Conservation (phyloP, 2,329 filamentous ascomycete species). For the Scorias spongiosa region DNA sequence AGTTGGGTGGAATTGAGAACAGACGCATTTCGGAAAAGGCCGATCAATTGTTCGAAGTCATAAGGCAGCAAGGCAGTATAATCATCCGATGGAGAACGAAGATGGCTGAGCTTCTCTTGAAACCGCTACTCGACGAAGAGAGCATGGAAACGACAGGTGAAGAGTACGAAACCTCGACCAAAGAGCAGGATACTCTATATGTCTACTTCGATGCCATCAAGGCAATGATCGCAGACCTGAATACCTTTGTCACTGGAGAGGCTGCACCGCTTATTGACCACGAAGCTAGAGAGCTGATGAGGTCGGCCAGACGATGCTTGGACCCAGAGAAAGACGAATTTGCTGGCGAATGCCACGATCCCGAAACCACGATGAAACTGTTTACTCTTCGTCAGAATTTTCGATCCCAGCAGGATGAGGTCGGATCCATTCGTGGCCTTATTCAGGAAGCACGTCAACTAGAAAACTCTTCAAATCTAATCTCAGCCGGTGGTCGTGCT, state of each 20-base stretch:
- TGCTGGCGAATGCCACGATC: conserved; percentile 53
- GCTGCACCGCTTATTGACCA: conserved; percentile 59
- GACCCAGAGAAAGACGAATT: conserved; percentile 38
- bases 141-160: conserved; percentile 66
- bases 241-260: conserved; percentile 60
- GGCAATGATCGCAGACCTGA: conserved; percentile 62
- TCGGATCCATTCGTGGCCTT: conserved; percentile 54
- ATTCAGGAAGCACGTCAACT: conserved; percentile 55
- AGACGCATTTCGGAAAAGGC: conserved; percentile 50
- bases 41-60: conserved; percentile 44
- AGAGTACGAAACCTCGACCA: conserved; percentile 77
- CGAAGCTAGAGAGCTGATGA: conserved; percentile 42
- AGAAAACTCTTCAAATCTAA: conserved; percentile 42
- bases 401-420: conserved; percentile 34
- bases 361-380: conserved; percentile 41
- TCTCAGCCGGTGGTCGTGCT: conserved; percentile 40
- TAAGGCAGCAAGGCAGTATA: conserved; percentile 58
- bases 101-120: conserved; percentile 55
- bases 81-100: conserved; percentile 62
- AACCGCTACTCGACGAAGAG: conserved; percentile 58
- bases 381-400: conserved; percentile 31
- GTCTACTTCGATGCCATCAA: conserved; percentile 70
- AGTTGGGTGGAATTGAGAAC: conserved; percentile 57
- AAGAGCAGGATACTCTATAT: conserved; percentile 76
- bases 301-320: conserved; percentile 10